These are phyloP conservation scores for Entamoeba histolytica DNA, from an alignment of 208 protist genomes.

Conservation along the genomic window DNA sequence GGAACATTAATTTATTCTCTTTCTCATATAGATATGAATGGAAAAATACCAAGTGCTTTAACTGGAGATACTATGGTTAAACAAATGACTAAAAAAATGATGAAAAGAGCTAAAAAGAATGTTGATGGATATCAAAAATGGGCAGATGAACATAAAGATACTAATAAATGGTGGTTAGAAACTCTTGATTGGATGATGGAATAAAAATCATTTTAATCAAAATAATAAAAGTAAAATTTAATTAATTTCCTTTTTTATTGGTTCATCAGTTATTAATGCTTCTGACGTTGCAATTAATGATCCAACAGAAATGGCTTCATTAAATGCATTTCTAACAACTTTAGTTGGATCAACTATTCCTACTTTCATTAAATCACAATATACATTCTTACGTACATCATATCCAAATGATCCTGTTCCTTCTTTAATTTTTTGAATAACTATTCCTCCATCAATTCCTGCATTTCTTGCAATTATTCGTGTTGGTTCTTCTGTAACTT, in stretches of 20 bases:
- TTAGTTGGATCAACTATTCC: slow-evolving; percentile 97
- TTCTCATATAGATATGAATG: background rate
- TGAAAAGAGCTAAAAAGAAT: background rate
- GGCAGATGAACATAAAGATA: background rate
- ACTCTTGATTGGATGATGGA: background rate
- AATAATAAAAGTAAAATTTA: too few relatives aligned
- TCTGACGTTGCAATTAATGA: slow-evolving; percentile 91
- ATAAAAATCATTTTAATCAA: background rate
- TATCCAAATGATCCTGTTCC: slow-evolving; percentile 57
- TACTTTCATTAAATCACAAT: slow-evolving; percentile 82
- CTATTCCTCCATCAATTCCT: slow-evolving; percentile 76
- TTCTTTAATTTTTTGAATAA: slow-evolving; percentile 79
- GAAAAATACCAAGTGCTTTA: background rate
- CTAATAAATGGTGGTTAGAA: background rate
- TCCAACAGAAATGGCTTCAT: slow-evolving; percentile 74
- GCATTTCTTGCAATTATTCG: slow-evolving; percentile 78
- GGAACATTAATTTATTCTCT: background rate
- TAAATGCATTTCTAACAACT: slow-evolving; percentile 81
- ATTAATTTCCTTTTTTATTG: slow-evolving; percentile 19
- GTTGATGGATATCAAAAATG: background rate
- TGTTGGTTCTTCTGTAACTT: slow-evolving; percentile 43
- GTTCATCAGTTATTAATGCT: slow-evolving; percentile 56
- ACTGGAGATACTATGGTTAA: background rate
- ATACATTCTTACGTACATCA: slow-evolving; percentile 58
- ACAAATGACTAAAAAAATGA: background rate